phyloP scores from a whole-genome alignment of 306 rosid genomes.

The Coriaria nepalensis region DNA sequence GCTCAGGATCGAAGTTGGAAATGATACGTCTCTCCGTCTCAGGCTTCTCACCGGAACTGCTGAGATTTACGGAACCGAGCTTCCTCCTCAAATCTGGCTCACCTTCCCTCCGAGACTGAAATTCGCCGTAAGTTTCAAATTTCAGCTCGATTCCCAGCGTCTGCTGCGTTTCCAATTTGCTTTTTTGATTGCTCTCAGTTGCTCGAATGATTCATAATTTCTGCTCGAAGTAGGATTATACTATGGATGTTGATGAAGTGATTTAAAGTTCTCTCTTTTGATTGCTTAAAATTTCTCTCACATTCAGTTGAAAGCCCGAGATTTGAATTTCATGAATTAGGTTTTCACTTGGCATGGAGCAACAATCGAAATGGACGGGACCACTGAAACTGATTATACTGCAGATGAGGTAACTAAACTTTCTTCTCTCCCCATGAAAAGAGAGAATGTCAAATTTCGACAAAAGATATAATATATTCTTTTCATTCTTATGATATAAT shows the following conservation, averaged over 20 bases:
- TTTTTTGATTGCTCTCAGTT: background rate
- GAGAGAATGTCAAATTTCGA: too few species aligned
- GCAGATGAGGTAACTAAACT: conserved; percentile 63
- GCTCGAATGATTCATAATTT: background rate
- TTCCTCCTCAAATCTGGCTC: conserved; percentile 90
- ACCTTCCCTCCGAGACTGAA: conserved; percentile 71
- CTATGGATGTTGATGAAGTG: background rate
- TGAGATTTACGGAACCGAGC: conserved; percentile 86
- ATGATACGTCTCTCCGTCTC: conserved; percentile 61
- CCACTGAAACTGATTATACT: conserved; percentile 75
- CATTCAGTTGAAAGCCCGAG: background rate
- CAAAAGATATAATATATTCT: background rate
- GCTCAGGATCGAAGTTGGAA: conserved; percentile 66
- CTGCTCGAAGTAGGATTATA: too few species aligned
- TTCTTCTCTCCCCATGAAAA: too few species aligned
- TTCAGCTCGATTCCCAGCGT: background rate
- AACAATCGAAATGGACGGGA: conserved; percentile 81
- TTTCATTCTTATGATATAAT: background rate
- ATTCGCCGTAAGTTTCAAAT: conserved; percentile 43
- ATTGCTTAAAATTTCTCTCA: background rate
- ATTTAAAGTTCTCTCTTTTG: too few species aligned
- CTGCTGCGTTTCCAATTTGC: background rate
- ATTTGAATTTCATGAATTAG: conserved; percentile 18
- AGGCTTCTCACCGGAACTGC: conserved; percentile 78
- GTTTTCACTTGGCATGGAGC: conserved; percentile 93